These are phyloP conservation scores for Naganishia albida DNA, from an alignment of 1,284 basidiomycete species.

Conservation along the genomic window DNA sequence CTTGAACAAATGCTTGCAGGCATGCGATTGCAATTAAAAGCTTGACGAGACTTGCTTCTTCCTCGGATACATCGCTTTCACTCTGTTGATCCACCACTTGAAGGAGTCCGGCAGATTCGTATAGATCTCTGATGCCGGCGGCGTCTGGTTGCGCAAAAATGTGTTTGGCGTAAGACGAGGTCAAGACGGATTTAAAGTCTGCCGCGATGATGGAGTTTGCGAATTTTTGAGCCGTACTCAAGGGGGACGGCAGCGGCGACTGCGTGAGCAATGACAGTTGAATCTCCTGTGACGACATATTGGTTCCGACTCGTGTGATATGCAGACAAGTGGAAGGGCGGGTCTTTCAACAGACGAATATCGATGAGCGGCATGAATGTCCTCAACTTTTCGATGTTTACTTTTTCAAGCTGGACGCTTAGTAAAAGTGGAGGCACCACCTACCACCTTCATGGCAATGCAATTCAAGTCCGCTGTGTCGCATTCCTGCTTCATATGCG, in stretches of 20 bases:
- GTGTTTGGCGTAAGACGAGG: neutral
- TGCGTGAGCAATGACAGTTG: slow-evolving; percentile 9
- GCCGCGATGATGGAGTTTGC: slow-evolving; percentile 36
- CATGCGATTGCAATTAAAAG: slow-evolving; percentile 72
- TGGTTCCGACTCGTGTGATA: neutral
- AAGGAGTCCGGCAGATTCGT: neutral
- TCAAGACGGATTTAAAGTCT: slow-evolving; percentile 18
- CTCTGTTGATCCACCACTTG: neutral
- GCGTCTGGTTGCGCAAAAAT: slow-evolving; percentile 1
- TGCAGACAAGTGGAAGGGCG: neutral
- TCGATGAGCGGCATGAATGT: neutral
- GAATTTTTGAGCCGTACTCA: slow-evolving; percentile 36
- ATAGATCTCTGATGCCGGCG: slow-evolving; percentile 18
- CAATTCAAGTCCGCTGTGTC: too few species aligned
- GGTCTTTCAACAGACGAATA: neutral
- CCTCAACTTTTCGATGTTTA: slow-evolving; percentile 27
- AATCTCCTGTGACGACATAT: slow-evolving; percentile 16
- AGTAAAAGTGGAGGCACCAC: slow-evolving; percentile 1
- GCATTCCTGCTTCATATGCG: too few species aligned
- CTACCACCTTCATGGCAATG: too few species aligned
- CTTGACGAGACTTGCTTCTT: slow-evolving; percentile 57
- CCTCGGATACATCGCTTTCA: slow-evolving; percentile 32
- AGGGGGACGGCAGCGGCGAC: neutral
- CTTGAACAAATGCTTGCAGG: slow-evolving; percentile 86
- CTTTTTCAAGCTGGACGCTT: slow-evolving; percentile 9